Conservation (phyloP, 2,329 filamentous ascomycete genomes). For the Tetracladium maxilliforme region DNA sequence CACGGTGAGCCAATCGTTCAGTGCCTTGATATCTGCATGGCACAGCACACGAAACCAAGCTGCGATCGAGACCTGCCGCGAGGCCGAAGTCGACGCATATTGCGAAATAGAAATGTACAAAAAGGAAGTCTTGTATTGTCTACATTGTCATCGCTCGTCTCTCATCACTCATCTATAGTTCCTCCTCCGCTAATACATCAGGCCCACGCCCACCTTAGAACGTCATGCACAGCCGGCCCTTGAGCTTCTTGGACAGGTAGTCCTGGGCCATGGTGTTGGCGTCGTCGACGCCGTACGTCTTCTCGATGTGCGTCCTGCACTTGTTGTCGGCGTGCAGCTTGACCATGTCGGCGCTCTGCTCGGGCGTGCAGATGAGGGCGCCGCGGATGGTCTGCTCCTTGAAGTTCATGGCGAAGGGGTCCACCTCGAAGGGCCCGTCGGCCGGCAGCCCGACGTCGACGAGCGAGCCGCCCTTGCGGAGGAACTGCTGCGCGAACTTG, state of each 20-base stretch:
- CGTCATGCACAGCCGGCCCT: constrained; percentile 7
- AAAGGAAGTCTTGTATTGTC: too few species aligned
- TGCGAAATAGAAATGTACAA: too few species aligned
- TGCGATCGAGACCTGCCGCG: too few species aligned
- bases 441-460: constrained; percentile 6
- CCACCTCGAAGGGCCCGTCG: constrained; percentile 7
- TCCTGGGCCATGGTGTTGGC: constrained; percentile 7
- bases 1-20: too few species aligned
- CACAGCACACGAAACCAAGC: too few species aligned
- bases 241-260: constrained; percentile 6
- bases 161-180: too few species aligned
- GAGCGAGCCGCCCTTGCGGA: constrained; percentile 6
- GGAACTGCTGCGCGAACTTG: constrained; percentile 6
- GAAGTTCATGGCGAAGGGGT: constrained; percentile 7
- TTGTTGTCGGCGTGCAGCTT: constrained; percentile 6
- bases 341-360: constrained; percentile 7
- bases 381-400: constrained; percentile 8
- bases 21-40: too few species aligned
- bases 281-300: constrained; percentile 6
- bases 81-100: too few species aligned
- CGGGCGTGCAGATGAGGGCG: constrained; percentile 6
- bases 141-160: too few species aligned
- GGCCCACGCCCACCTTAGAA: too few species aligned
- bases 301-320: constrained; percentile 6
- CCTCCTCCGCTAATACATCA: too few species aligned